A percentile compares a stretch with the other conserved stretches of the same genome.
These are phyloP conservation scores for Fusarium caatingaense DNA, from an alignment of 2,329 filamentous ascomycete genomes.

Conservation along the genomic window DNA sequence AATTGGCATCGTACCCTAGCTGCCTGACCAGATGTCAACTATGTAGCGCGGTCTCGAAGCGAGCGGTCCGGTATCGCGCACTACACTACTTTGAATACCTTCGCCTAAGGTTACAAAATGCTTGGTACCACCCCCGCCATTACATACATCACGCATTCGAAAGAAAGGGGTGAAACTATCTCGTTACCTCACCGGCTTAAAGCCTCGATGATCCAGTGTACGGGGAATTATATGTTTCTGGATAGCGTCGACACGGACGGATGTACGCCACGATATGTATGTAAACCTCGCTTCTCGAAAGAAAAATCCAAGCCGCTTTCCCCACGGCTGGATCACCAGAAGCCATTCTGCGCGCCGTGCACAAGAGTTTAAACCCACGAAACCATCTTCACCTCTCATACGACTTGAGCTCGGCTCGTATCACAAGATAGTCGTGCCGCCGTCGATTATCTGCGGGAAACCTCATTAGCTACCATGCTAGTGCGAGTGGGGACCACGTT, in stretches of 20 bases:
- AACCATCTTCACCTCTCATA: slow-evolving; percentile 26
- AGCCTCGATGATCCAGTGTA: neutral
- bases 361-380: slow-evolving; percentile 24
- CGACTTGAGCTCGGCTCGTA: slow-evolving; percentile 32
- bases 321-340: slow-evolving; percentile 12
- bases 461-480: slow-evolving; percentile 24
- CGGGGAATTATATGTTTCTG: neutral
- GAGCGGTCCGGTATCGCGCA: slow-evolving; percentile 39
- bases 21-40: slow-evolving; percentile 33
- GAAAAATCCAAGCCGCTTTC: slow-evolving; percentile 24
- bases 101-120: slow-evolving; percentile 12
- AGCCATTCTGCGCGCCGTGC: slow-evolving; percentile 38
- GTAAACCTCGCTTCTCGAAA: slow-evolving; percentile 18
- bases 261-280: neutral
- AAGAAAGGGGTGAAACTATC: neutral
- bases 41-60: slow-evolving; percentile 24
- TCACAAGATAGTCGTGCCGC: slow-evolving; percentile 17
- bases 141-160: neutral
- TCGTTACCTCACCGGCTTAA: neutral
- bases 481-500: slow-evolving; percentile 29
- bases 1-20: slow-evolving; percentile 30
- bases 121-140: slow-evolving; percentile 9
- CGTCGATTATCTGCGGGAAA: slow-evolving; percentile 25
- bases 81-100: slow-evolving; percentile 1
- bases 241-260: neutral